Base-by-base conservation (phyloP, 176 grass and related monocot species). In the Otatea glauca region DNA sequence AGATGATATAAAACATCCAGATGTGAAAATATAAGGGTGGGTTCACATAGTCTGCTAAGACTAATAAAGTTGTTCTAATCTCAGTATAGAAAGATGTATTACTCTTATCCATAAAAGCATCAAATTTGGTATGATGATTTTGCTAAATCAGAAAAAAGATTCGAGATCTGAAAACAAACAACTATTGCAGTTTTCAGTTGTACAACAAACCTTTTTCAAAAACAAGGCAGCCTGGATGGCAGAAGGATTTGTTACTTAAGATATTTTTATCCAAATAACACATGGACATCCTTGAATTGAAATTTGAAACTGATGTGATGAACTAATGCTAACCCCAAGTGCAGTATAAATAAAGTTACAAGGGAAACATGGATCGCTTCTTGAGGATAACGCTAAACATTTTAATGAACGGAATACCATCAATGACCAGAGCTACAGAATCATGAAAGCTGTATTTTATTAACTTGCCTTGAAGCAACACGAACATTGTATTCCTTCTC, bases 401-500 rank as follows among this genome's bases (percentile, higher is more conserved):
- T 68, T 53, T 29, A 65, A 81, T 66, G 21, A 67, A 81, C 2
- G 0, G 10, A 61, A 42, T 51, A 29, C 45, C 20, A 58, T 25
- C 21, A 68, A 79, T 79, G 29, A 59, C 32, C 18, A 42, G 51
- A 74, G 48, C 6, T 27, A 58, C 63, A 80, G 14, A 74, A 82
- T 54, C 23, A 68, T 65, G 24, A 59, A 41, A 24, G 24, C 12
- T 48, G 29, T 37, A 65, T 67, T 65, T 58, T 23, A 77, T 75
- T 43, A 72, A 81, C 92, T 84, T 91, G 55, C 92, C 92, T 94
- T 56, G 92, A 94, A 84, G 92, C 92, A 76, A 94, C 92, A 77
- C 92, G 86, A 45, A 94, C 92, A 70, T 94, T 94, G 80, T 94
- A 94, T 37, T 91, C 92, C 42, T 91, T 94, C 11, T 84, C 83